Percentiles rank a stretch among this genome's conserved stretches.
phyloP scores from a whole-genome alignment of 2,329 filamentous ascomycete genomes.

The Paecilomyces dactylethromorphus region DNA sequence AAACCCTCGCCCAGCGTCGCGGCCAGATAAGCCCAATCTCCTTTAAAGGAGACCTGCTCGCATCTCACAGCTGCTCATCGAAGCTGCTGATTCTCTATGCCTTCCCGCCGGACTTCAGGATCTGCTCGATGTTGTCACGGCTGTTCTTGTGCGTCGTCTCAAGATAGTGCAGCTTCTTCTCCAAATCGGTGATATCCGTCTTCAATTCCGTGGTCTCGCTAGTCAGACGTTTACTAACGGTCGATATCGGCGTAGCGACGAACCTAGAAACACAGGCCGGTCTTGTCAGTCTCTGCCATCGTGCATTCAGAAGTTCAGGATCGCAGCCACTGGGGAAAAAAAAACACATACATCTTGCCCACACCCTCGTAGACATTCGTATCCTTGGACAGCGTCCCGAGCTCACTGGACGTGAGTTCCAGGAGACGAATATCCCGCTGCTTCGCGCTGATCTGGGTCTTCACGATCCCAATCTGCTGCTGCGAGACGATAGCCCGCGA shows the following conservation, averaged over 20 bases:
- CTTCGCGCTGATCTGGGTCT: slow-evolving; percentile 75
- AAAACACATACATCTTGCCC: slow-evolving; percentile 76
- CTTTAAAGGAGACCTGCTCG: neutral
- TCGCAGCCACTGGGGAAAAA: slow-evolving; percentile 1
- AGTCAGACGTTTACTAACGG: slow-evolving; percentile 69
- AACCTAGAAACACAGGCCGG: slow-evolving; percentile 59
- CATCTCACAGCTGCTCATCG: neutral
- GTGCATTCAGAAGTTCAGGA: neutral
- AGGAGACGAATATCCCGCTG: slow-evolving; percentile 84
- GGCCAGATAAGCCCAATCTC: neutral
- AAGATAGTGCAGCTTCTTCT: slow-evolving; percentile 85
- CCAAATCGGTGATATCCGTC: slow-evolving; percentile 69
- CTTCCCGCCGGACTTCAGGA: slow-evolving; percentile 56
- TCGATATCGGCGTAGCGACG: slow-evolving; percentile 65
- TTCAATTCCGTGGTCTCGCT: slow-evolving; percentile 69
- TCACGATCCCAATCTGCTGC: slow-evolving; percentile 83
- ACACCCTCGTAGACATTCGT: slow-evolving; percentile 90
- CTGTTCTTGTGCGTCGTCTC: slow-evolving; percentile 96
- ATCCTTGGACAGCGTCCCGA: slow-evolving; percentile 65
- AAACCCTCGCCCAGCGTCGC: neutral
- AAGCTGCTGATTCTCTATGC: slow-evolving; percentile 9
- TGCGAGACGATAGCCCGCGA: slow-evolving; percentile 80
- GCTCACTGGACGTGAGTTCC: slow-evolving; percentile 77
- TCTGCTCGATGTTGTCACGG: slow-evolving; percentile 81
- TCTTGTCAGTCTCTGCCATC: neutral